Evolutionary conservation across 2,329 filamentous ascomycete genomes (phyloP), one percentile per base, ranked within the genome.

Genomic region (Beauveria bassiana): DNA sequence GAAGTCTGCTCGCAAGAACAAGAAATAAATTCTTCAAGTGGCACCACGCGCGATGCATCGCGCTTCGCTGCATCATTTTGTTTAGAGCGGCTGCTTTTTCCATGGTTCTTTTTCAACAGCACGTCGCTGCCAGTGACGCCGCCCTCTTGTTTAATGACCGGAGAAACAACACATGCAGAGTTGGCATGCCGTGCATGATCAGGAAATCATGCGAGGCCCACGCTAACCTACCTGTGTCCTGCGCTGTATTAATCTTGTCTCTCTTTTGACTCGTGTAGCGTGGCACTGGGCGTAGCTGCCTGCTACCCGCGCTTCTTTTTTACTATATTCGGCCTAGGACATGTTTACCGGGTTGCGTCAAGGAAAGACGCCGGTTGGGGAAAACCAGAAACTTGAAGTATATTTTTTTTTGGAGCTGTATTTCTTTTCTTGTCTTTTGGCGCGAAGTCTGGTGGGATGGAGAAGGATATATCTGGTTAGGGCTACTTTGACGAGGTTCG

Each of bases 1-100:
- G 79, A 84, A 84, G 76, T 81, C 79, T 59, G 78, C 77, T 66
- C 80, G 81, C 70, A 85, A 84, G 79, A 85, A 85, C 81, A 78
- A 75, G 77, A 75, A 75, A 73, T 74, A 67, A 69, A 63, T 55
- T 16, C n/a, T 26, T 42, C 12, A 14, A 22, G 3, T 16, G 49
- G 43, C 7, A 12, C n/a, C n/a, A 18, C 12, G 43, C 31, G 54
- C 31, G 34, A 47, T 31, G 5, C 20, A 10, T 20, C 16, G 18
- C 28, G 24, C 26, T 45, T n/a, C 43, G 28, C n/a, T 28, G 26
- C 56, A 42, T 49, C 8, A 22, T n/a, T 50, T 16, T 58, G 28
- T 42, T 64, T 56, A 24, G 47, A 38, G n/a, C 22, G 28, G 58
- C 53, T 38, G 38, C 18, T 40, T 50, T 56, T 46, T 60, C 52